Evolutionary conservation across 2,329 filamentous ascomycete genomes (phyloP), one percentile per base, ranked within the genome.

Genomic region (Hypoxylon sp.): DNA sequence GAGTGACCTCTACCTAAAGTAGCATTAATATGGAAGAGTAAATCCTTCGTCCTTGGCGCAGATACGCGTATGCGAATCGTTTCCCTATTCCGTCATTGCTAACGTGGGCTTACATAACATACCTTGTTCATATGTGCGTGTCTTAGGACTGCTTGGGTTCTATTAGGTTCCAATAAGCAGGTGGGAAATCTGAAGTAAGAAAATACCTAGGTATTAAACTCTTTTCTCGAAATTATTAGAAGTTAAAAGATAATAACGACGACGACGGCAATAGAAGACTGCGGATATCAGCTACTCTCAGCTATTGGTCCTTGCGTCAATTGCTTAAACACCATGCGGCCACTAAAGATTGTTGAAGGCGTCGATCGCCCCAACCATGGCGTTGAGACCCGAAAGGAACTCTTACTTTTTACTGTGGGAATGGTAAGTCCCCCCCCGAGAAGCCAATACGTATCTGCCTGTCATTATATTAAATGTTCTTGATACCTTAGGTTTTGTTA

Each of bases 91-190:
- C 16, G 37, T 11, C 37, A 19, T 19, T n/a, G 16, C 37, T 41
- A 41, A 41, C n/a, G 37, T 21, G 37, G 12, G 37, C 16, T 41
- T 41, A 41, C 16, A 41, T 41, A 41, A 19, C 7, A 41, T 41
- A 11, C 16, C 37, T 21, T 41, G 34, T 41, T 4, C 37, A 14
- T 51, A 47, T 27, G 47, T 27, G 9, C 25, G 51, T 43, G 29
- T 37, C 32, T 39, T 30, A 30, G 29, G 41, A 9, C 51, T 45
- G 19, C 41, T 45, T 43, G 37, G 51, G 51, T 43, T 54, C 51
- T 16, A 45, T 43, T 27, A 11, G 51, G 23, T 54, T 54, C 51
- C 14, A 32, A 43, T 43, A 54, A 54, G 37, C 25, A 54, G 37
- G 16, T 21, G 41, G 51, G 11, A 30, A 34, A 54, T 21, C 16